Evolutionary conservation across 305 asterid genomes (phyloP).

Genomic region (Fraxinus angustifolia): DNA sequence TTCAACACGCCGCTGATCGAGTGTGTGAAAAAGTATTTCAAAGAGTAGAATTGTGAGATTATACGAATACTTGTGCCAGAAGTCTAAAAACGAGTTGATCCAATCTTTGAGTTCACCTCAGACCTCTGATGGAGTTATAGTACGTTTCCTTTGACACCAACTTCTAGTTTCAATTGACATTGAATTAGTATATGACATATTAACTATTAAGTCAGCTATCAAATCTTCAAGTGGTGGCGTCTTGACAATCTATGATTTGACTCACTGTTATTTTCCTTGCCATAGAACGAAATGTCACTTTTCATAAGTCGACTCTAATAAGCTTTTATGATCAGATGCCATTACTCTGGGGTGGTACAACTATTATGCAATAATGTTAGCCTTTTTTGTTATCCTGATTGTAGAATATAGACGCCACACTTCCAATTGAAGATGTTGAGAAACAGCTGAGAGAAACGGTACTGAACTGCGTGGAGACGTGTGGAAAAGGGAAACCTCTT

Average conservation of each 20-base stretch:
- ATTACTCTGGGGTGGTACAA: neutral
- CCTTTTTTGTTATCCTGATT: neutral
- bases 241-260: neutral
- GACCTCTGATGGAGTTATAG: neutral
- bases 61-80: slow-evolving; percentile 24
- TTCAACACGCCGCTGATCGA: neutral
- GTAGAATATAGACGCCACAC: slow-evolving; percentile 43
- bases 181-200: neutral
- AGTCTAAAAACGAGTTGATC: neutral
- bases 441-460: slow-evolving; percentile 31
- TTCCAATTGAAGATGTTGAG: slow-evolving; percentile 43
- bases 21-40: neutral
- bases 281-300: neutral
- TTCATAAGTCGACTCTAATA: neutral
- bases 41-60: slow-evolving; percentile 22
- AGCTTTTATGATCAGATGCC: neutral
- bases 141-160: neutral
- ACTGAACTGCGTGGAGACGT: slow-evolving; percentile 5
- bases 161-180: neutral
- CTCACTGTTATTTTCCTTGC: neutral
- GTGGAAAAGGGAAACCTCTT: slow-evolving; percentile 36
- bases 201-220: neutral
- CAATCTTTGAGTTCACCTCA: neutral
- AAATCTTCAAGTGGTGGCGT: neutral
- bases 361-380: neutral